Percentiles rank a stretch among this genome's conserved stretches.
Conservation (phyloP, 177 flowering plant genomes). For the Vitis hybrid region DNA sequence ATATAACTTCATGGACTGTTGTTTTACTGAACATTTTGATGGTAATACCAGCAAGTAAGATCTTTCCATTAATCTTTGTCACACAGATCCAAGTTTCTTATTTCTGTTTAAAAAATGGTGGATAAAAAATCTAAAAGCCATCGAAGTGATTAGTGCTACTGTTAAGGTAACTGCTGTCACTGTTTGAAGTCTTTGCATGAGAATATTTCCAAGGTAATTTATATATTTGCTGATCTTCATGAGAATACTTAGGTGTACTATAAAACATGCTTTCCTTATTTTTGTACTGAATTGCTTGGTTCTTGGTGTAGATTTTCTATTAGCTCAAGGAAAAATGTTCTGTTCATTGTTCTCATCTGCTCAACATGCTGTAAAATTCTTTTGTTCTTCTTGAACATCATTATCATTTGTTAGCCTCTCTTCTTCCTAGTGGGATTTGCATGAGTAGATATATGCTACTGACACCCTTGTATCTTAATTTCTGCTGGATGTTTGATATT, state of each 20-base stretch:
- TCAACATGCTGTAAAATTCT: background rate
- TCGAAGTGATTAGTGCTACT: background rate
- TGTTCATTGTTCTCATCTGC: too few species aligned
- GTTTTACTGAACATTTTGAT: too few species aligned
- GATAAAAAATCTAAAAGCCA: background rate
- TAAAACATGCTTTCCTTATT: too few species aligned
- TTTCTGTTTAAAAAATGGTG: too few species aligned
- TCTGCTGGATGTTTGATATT: background rate
- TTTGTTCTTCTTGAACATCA: background rate
- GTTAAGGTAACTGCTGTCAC: background rate
- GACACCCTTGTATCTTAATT: background rate
- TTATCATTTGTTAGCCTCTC: background rate
- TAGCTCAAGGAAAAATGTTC: too few species aligned
- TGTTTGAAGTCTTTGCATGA: background rate
- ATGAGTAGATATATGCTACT: background rate
- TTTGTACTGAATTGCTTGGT: too few species aligned
- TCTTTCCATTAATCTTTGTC: background rate
- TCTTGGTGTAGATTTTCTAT: too few species aligned
- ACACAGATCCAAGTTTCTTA: background rate
- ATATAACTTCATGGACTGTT: too few species aligned
- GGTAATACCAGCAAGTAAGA: too few species aligned
- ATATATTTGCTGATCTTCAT: background rate
- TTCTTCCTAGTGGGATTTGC: background rate
- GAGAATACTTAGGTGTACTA: too few species aligned
- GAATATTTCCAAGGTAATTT: background rate